Conservation (phyloP, 2,329 filamentous ascomycete species). For the Aspergillus uvarum region DNA sequence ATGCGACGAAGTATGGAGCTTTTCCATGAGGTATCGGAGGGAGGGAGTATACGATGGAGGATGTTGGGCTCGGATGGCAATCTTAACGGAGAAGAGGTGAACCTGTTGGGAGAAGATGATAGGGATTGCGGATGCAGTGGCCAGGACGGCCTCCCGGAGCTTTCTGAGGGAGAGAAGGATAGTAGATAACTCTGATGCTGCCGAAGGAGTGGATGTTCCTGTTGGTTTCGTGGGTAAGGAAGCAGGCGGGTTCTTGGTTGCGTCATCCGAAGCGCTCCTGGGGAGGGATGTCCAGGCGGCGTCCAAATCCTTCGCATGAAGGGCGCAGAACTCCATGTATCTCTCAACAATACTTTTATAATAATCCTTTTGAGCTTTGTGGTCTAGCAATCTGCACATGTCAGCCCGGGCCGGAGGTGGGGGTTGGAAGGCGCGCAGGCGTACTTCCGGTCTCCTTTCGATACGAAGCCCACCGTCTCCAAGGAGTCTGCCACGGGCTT, state of each 20-base stretch:
- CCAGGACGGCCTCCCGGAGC: constrained; percentile 84
- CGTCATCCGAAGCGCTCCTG: constrained; percentile 38
- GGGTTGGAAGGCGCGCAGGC: constrained; percentile 8
- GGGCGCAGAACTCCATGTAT: constrained; percentile 85
- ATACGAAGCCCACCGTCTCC: constrained; percentile 79
- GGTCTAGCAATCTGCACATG: constrained; percentile 63
- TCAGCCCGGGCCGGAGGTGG: constrained; percentile 9
- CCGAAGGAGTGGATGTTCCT: constrained; percentile 35
- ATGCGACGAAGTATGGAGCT: constrained; percentile 63
- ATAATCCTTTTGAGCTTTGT: constrained; percentile 78
- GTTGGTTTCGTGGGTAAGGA: constrained; percentile 24
- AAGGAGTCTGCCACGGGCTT: constrained; percentile 77
- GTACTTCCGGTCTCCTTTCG: constrained; percentile 85
- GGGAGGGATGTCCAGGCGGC: constrained; percentile 69
- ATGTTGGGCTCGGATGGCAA: constrained; percentile 76
- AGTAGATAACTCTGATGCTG: constrained; percentile 65
- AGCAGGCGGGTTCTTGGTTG: constrained; percentile 42
- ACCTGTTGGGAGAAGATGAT: constrained; percentile 83
- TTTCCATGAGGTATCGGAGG: constrained; percentile 72
- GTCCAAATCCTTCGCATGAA: constrained; percentile 70
- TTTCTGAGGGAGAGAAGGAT: constrained; percentile 86
- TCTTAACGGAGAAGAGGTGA: constrained; percentile 87
- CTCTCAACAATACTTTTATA: constrained; percentile 84
- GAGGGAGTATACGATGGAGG: constrained; percentile 89
- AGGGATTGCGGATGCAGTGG: constrained; percentile 63